phyloP scores from a whole-genome alignment of 2,329 filamentous ascomycete genomes.

The Exophiala sp. region DNA sequence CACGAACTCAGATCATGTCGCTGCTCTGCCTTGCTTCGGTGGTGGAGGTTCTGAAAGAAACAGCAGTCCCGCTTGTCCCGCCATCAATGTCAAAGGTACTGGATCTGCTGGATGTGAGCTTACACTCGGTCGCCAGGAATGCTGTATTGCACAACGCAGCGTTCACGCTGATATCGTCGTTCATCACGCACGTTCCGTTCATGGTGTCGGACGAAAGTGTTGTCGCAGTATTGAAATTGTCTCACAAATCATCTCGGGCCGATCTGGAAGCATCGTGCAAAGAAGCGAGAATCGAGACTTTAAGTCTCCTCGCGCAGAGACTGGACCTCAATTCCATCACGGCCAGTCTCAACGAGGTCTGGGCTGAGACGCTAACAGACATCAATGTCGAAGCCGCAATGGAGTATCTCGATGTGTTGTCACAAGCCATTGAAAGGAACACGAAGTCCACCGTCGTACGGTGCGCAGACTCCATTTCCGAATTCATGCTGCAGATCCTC shows the following conservation, averaged over 20 bases:
- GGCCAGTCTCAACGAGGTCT: slow-evolving; percentile 67
- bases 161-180: slow-evolving; percentile 72
- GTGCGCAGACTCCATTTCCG: slow-evolving; percentile 66
- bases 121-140: slow-evolving; percentile 44
- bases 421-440: slow-evolving; percentile 56
- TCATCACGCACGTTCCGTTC: slow-evolving; percentile 81
- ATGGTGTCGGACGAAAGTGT: slow-evolving; percentile 78
- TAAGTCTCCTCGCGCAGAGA: slow-evolving; percentile 71
- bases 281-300: slow-evolving; percentile 64
- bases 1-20: slow-evolving; percentile 23
- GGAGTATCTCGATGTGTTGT: slow-evolving; percentile 15
- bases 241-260: slow-evolving; percentile 33
- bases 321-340: slow-evolving; percentile 76
- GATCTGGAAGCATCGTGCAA: slow-evolving; percentile 46
- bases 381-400: slow-evolving; percentile 56
- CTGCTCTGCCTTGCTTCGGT: slow-evolving; percentile 84
- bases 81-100: slow-evolving; percentile 69
- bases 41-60: slow-evolving; percentile 81
- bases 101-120: slow-evolving; percentile 64
- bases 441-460: slow-evolving; percentile 75
- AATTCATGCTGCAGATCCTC: slow-evolving; percentile 54
- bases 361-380: slow-evolving; percentile 59
- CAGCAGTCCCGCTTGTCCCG: slow-evolving; percentile 78
- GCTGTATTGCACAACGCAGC: slow-evolving; percentile 73
- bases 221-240: slow-evolving; percentile 66